A percentile compares a stretch with the other conserved stretches of the same genome.
phyloP scores from a whole-genome alignment of 1,284 basidiomycete species.

The Leccinum huronense region DNA sequence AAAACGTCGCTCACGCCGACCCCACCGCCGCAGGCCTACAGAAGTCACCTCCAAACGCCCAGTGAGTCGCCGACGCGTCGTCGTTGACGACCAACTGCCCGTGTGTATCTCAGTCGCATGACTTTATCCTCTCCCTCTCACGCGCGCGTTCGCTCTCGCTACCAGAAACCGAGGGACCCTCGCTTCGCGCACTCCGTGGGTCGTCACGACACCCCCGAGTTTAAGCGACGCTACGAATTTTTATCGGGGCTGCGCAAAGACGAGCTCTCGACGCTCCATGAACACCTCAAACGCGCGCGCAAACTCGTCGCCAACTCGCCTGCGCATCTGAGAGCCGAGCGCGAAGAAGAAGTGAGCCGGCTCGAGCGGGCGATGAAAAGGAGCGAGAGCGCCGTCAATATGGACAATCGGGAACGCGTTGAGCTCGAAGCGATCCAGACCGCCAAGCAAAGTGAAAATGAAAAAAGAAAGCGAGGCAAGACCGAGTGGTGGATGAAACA shows the following conservation, averaged over 20 bases:
- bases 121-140: neutral
- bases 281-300: slow-evolving; percentile 65
- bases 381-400: slow-evolving; percentile 76
- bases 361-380: slow-evolving; percentile 80
- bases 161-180: slow-evolving; percentile 81
- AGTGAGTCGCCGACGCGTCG: slow-evolving; percentile 74
- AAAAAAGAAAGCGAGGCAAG: slow-evolving; percentile 77
- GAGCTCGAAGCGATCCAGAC: slow-evolving; percentile 65
- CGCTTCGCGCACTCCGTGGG: slow-evolving; percentile 82
- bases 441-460: slow-evolving; percentile 66
- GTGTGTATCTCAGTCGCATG: slow-evolving; percentile 45
- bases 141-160: neutral
- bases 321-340: slow-evolving; percentile 57
- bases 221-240: slow-evolving; percentile 78
- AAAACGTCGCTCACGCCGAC: neutral
- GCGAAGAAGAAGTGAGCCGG: slow-evolving; percentile 68
- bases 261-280: slow-evolving; percentile 69
- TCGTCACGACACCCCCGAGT: slow-evolving; percentile 67
- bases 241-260: slow-evolving; percentile 64
- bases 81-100: slow-evolving; percentile 67
- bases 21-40: slow-evolving; percentile 55
- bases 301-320: slow-evolving; percentile 70
- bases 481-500: slow-evolving; percentile 86
- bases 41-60: slow-evolving; percentile 87
- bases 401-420: slow-evolving; percentile 66